Percentiles rank a stretch among this genome's conserved stretches.
Conservation (phyloP, 805 yeast species). For the Metschnikowia dekortorum region DNA sequence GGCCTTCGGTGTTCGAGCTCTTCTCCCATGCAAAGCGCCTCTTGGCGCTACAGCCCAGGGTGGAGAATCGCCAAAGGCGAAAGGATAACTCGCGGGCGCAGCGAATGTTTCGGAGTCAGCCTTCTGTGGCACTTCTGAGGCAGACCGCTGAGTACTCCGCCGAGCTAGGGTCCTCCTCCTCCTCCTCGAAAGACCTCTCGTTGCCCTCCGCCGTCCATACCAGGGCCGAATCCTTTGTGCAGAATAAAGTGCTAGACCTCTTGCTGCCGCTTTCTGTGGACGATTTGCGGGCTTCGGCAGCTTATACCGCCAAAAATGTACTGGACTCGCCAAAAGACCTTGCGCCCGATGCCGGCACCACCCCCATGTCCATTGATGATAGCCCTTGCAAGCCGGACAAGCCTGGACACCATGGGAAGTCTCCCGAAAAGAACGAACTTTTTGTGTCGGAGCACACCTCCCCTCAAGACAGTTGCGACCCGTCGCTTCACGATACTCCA, state of each 20-base stretch:
- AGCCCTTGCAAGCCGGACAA: conserved; percentile 6
- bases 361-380: conserved; percentile 32
- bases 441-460: background rate
- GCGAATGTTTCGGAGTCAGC: conserved; percentile 7
- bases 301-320: conserved; percentile 8
- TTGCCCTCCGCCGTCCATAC: background rate
- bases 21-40: conserved; percentile 39
- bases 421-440: background rate
- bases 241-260: conserved; percentile 29
- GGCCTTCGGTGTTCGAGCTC: conserved; percentile 39
- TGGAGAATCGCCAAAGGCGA: conserved; percentile 36
- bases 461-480: too few species aligned
- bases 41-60: conserved; percentile 35
- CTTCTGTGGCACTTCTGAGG: background rate
- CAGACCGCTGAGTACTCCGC: background rate
- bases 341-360: conserved; percentile 13
- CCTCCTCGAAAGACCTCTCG: background rate
- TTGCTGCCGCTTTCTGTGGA: conserved; percentile 39
- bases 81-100: conserved; percentile 31
- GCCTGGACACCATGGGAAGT: background rate
- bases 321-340: background rate
- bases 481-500: too few species aligned
- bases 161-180: background rate
- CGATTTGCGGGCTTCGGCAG: conserved; percentile 25
- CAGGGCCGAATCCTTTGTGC: background rate